Evolutionary conservation across 495 filamentous ascomycete species (phyloP).

Genomic region (Tuber umbilicatum): DNA sequence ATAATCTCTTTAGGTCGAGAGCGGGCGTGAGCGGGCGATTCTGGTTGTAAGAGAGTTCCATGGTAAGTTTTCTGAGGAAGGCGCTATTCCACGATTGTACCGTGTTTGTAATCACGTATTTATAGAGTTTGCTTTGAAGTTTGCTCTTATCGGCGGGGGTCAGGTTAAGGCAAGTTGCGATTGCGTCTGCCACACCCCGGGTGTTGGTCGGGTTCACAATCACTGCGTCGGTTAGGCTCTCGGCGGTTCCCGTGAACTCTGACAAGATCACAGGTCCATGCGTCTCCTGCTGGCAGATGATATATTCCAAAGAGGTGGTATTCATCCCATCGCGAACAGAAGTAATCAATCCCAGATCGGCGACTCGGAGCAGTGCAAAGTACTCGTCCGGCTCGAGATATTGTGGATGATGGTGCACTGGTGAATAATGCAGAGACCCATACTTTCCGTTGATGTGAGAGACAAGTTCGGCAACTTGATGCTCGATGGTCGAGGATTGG

Average conservation of each 20-base stretch:
- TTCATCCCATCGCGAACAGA: constrained; percentile 95
- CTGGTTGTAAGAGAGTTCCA: constrained; percentile 68
- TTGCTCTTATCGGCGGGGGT: constrained; percentile 53
- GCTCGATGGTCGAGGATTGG: constrained; percentile 72
- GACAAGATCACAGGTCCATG: constrained; percentile 84
- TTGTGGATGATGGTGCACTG: constrained; percentile 87
- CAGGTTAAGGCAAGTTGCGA: constrained; percentile 73
- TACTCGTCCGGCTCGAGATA: constrained; percentile 83
- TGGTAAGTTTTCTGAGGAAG: constrained; percentile 66
- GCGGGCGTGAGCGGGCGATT: constrained; percentile 70
- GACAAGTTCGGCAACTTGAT: constrained; percentile 78
- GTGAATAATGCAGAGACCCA: constrained; percentile 75
- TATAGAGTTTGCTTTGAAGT: constrained; percentile 61
- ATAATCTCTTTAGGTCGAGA: constrained; percentile 63
- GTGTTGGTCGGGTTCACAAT: constrained; percentile 95
- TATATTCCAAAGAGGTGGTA: constrained; percentile 86
- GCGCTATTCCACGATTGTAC: constrained; percentile 75
- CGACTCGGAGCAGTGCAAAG: constrained; percentile 77
- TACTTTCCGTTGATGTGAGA: constrained; percentile 83
- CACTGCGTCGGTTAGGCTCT: constrained; percentile 73
- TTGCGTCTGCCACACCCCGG: constrained; percentile 67
- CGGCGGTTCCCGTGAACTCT: constrained; percentile 90
- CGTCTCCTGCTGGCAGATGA: constrained; percentile 78
- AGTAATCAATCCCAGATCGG: constrained; percentile 84
- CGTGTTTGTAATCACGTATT: constrained; percentile 73